Base-by-base conservation (phyloP, 495 filamentous ascomycete genomes). In the Hypoxylon rickii region DNA sequence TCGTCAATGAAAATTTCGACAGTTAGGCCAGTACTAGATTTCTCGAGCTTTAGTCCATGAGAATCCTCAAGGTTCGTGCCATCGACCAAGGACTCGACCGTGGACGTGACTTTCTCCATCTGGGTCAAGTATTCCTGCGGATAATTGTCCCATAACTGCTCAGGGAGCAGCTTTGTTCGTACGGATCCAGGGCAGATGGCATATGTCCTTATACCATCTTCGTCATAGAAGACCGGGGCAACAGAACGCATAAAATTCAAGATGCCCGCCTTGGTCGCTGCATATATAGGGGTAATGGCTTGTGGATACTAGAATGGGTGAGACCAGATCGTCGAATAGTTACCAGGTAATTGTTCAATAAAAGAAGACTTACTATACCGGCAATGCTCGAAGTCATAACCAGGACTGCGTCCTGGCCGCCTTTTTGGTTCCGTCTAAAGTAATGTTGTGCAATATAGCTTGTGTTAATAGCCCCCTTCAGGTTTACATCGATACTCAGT, bases 371-470 rank as follows among this genome's bases (percentile, higher is more conserved):
- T 24, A 63, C 59, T 39, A 76, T 55, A 1, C 74, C 74, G 12
- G 73, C 74, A n/a, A 59, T 43, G 42, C 74, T 76, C 3, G 72
- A 75, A 2, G 73, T 71, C 19, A 72, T 73, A 49, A 73, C 66
- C 7, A 75, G 65, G 7, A 75, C 68, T 12, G 64, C 57, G 0
- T 73, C 72, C 15, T 67, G 68, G 7, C 50, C 62, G 15, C 46
- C 44, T 3, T 44, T 37, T 13, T 15, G 20, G 31, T 47, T 59
- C 10, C 64, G 67, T 7, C 68, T 55, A 51, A 77, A 76, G 44
- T 77, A 77, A 45, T 75, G 67, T 7, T 65, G 66, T 0, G 66
- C 73, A n/a, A 77, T 64, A 43, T 75, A 68, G 13, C 69, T 68
- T 8, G 72, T 73, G 45, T 71, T 71, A 6, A 76, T 45, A 8